A percentile compares a stretch with the other conserved stretches of the same genome.
phyloP scores from a whole-genome alignment of 257 asterid species.

The Nicotiana paniculata region DNA sequence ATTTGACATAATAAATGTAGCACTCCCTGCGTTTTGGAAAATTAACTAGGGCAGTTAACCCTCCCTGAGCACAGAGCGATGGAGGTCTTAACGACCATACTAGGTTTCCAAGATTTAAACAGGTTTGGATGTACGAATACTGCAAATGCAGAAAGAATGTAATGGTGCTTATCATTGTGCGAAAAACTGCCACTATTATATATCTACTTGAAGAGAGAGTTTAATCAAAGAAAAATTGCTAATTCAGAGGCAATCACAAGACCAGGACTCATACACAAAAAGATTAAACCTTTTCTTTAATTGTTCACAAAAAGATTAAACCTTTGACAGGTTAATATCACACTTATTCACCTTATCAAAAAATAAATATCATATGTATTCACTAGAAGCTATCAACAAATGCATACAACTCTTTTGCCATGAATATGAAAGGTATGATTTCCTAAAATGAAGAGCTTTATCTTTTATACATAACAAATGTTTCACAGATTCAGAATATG shows the following conservation, averaged over 20 bases:
- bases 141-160: not conserved
- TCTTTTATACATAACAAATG: not conserved
- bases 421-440: not conserved
- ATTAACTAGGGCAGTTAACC: not conserved
- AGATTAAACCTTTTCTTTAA: not conserved
- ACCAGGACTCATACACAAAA: not conserved
- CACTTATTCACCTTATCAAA: not conserved
- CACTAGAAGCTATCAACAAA: conserved; percentile 5
- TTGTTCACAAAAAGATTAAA: not conserved
- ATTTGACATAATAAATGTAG: not conserved
- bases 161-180: not conserved
- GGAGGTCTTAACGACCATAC: not conserved
- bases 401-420: not conserved
- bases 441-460: not conserved
- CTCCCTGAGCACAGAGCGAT: not conserved
- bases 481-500: not conserved
- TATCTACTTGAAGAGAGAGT: not conserved
- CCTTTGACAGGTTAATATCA: not conserved
- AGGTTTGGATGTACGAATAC: not conserved
- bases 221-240: not conserved
- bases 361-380: not conserved
- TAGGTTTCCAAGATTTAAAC: not conserved
- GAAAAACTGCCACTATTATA: not conserved
- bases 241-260: not conserved
- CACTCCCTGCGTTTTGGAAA: not conserved